Conservation (phyloP, 1,284 basidiomycete genomes). For the Ceratobasidium sp. region DNA sequence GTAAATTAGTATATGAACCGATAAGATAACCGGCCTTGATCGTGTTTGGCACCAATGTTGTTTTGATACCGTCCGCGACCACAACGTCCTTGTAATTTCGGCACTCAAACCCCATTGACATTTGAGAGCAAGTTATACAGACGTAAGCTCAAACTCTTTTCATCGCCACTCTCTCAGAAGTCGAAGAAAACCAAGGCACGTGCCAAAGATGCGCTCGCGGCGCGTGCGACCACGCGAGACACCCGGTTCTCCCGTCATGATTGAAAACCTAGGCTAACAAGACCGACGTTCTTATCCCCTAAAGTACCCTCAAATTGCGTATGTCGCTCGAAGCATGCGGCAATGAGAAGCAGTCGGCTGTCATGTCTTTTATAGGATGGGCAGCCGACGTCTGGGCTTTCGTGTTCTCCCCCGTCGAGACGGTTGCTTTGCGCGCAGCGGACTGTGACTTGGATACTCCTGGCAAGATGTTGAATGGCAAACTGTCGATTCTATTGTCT, state of each 20-base stretch:
- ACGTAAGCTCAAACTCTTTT: background rate
- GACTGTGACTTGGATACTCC: constrained; percentile 21
- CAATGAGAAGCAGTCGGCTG: constrained; percentile 44
- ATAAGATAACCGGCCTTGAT: constrained; percentile 15
- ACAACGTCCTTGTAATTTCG: background rate
- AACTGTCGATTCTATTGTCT: constrained; percentile 29
- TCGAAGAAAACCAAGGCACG: constrained; percentile 15
- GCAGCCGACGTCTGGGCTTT: constrained; percentile 35
- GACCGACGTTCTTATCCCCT: constrained; percentile 31
- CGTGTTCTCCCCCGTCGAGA: constrained; percentile 4
- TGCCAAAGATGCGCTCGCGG: background rate
- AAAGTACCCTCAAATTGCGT: background rate
- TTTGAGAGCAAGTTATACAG: background rate
- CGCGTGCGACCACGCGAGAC: constrained; percentile 31
- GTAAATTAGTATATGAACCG: too few species aligned
- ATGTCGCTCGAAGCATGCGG: constrained; percentile 35
- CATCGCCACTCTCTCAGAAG: background rate
- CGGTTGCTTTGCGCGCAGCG: constrained; percentile 32
- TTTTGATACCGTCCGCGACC: too few species aligned
- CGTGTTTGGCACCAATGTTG: background rate
- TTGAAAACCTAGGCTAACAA: background rate
- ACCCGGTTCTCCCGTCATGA: constrained; percentile 33
- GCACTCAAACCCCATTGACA: background rate
- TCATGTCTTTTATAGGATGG: constrained; percentile 35
- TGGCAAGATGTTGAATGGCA: constrained; percentile 35